These are phyloP conservation scores for Wickerhamiella qilinensis DNA, from an alignment of 805 yeast genomes.

Conservation along the genomic window DNA sequence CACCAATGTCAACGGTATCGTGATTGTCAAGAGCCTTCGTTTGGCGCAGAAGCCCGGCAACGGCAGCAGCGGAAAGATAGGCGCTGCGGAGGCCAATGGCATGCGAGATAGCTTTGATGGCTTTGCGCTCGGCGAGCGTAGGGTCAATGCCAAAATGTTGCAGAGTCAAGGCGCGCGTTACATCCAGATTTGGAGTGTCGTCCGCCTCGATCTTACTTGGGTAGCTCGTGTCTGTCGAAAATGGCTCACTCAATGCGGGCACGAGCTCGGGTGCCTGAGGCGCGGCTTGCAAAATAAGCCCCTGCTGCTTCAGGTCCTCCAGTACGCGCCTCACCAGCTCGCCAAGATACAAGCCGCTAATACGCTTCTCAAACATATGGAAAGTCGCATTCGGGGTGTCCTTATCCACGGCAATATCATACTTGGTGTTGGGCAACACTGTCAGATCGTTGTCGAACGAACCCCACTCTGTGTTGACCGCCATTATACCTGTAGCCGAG, in stretches of 20 bases:
- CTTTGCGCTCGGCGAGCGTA: slow-evolving; percentile 50
- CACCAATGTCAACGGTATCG: slow-evolving; percentile 78
- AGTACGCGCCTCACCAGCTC: slow-evolving; percentile 67
- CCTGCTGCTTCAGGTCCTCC: slow-evolving; percentile 42
- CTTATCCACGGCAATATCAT: slow-evolving; percentile 57
- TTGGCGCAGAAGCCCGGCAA: slow-evolving; percentile 61
- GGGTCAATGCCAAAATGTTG: slow-evolving; percentile 59
- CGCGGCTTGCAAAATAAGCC: slow-evolving; percentile 35
- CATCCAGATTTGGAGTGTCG: slow-evolving; percentile 44
- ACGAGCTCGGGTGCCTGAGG: too few relatives aligned
- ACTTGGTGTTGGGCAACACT: slow-evolving; percentile 61
- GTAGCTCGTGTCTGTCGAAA: slow-evolving; percentile 69
- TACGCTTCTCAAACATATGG: slow-evolving; percentile 87
- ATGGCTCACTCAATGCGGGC: slow-evolving; percentile 32
- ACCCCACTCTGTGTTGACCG: slow-evolving; percentile 95
- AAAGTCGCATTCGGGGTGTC: slow-evolving; percentile 66
- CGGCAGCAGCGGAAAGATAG: slow-evolving; percentile 69
- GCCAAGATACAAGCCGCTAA: slow-evolving; percentile 85
- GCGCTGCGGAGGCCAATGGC: slow-evolving; percentile 87
- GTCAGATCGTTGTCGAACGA: slow-evolving; percentile 77
- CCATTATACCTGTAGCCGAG: slow-evolving; percentile 37
- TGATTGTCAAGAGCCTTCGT: slow-evolving; percentile 49
- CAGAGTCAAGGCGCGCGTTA: slow-evolving; percentile 11
- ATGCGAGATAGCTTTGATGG: slow-evolving; percentile 55
- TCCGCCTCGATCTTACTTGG: slow-evolving; percentile 77